Evolutionary conservation across 2,329 filamentous ascomycete species (phyloP).

Genomic region (Madurella fahalii): DNA sequence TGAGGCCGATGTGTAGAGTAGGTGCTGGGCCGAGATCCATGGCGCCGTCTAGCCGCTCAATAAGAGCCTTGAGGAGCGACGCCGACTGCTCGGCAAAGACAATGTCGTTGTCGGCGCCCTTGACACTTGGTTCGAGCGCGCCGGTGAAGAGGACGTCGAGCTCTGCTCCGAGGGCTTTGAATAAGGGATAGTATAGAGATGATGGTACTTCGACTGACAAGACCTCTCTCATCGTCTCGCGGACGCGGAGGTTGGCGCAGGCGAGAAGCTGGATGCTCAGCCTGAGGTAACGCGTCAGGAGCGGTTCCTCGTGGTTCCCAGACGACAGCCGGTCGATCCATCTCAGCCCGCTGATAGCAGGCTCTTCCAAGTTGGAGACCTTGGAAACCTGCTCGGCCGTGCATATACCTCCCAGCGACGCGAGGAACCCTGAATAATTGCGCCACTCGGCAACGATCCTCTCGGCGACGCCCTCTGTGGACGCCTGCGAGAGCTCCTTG

Average conservation of each 20-base stretch:
- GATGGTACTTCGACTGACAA: constrained; percentile 62
- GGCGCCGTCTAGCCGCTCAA: constrained; percentile 61
- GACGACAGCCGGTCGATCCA: constrained; percentile 62
- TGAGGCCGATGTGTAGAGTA: constrained; percentile 58
- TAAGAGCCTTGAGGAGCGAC: constrained; percentile 57
- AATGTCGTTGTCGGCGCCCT: constrained; percentile 56
- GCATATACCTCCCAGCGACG: constrained; percentile 63
- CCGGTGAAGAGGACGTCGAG: constrained; percentile 60
- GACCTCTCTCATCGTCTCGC: constrained; percentile 64
- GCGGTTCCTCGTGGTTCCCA: constrained; percentile 57
- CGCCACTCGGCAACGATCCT: constrained; percentile 60
- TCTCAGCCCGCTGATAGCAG: constrained; percentile 50
- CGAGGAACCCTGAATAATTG: constrained; percentile 65
- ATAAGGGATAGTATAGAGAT: constrained; percentile 57
- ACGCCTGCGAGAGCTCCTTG: constrained; percentile 56
- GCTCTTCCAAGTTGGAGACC: constrained; percentile 53
- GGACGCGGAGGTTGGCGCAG: constrained; percentile 59
- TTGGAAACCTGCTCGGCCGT: constrained; percentile 54
- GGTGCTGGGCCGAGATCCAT: constrained; percentile 59
- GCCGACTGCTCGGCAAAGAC: constrained; percentile 65
- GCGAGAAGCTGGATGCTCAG: constrained; percentile 62
- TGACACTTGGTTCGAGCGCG: constrained; percentile 47
- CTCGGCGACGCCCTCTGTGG: constrained; percentile 51
- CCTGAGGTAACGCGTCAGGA: constrained; percentile 57
- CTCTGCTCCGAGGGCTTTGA: constrained; percentile 62